Evolutionary conservation across 1,284 basidiomycete species (phyloP).

Genomic region (Amylostereum areolatum): DNA sequence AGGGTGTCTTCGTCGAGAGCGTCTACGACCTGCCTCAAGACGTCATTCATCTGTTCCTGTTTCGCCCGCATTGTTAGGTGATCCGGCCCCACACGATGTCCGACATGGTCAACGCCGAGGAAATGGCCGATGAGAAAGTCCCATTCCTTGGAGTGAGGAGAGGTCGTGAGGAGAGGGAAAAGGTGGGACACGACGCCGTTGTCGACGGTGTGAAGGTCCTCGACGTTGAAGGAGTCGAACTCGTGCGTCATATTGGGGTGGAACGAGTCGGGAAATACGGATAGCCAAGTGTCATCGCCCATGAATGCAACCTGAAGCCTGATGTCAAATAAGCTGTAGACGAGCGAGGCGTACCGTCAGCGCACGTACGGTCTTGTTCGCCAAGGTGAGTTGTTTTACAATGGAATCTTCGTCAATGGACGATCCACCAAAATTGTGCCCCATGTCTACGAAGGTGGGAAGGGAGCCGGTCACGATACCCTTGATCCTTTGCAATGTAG

Average conservation of each 20-base stretch:
- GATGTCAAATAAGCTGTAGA: slow-evolving; percentile 10
- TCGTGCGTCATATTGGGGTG: slow-evolving; percentile 68
- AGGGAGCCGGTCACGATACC: slow-evolving; percentile 93
- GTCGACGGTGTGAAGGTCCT: slow-evolving; percentile 96
- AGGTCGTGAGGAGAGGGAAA: slow-evolving; percentile 65
- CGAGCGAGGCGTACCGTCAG: too few relatives aligned
- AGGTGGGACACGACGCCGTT: slow-evolving; percentile 81
- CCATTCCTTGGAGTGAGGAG: slow-evolving; percentile 48
- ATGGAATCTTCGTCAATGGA: slow-evolving; percentile 87
- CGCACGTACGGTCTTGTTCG: slow-evolving; percentile 52
- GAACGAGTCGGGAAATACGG: slow-evolving; percentile 80
- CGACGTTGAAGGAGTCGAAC: slow-evolving; percentile 98
- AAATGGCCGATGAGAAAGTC: slow-evolving; percentile 91
- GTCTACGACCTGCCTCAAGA: slow-evolving; percentile 68
- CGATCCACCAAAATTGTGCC: slow-evolving; percentile 86
- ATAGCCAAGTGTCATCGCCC: slow-evolving; percentile 97
- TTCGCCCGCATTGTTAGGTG: slow-evolving; percentile 86
- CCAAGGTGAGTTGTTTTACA: slow-evolving; percentile 50
- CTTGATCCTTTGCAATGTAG: slow-evolving; percentile 94
- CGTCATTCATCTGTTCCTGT: slow-evolving; percentile 81
- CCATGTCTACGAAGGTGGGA: slow-evolving; percentile 93
- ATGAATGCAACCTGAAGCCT: slow-evolving; percentile 64
- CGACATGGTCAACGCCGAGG: slow-evolving; percentile 96
- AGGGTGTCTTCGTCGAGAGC: slow-evolving; percentile 77
- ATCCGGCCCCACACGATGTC: slow-evolving; percentile 89